Percentiles rank a stretch among this genome's conserved stretches.
phyloP scores from a whole-genome alignment of 106 monocot genomes.

The Agapanthus africanus region DNA sequence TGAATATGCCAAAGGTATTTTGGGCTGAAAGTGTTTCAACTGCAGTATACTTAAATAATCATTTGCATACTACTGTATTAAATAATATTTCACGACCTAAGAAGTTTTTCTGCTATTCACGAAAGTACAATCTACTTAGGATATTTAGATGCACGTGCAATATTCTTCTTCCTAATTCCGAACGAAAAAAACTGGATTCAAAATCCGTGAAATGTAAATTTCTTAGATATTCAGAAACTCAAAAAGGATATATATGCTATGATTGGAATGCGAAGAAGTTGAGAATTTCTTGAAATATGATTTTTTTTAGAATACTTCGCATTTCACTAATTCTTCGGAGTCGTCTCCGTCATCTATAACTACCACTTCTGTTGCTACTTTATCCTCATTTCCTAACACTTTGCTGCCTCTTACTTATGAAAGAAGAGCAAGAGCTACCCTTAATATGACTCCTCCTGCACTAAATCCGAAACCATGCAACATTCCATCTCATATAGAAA shows the following conservation, averaged over 20 bases:
- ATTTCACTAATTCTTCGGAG: no score
- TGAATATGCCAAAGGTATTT: background rate
- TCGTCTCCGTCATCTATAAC: no score
- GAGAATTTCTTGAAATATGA: slow-evolving; percentile 9
- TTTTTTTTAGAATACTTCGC: slow-evolving; percentile 10
- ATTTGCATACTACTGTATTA: background rate
- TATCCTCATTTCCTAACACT: slow-evolving; percentile 14
- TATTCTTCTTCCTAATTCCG: background rate
- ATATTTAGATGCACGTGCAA: slow-evolving; percentile 1
- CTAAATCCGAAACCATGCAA: background rate
- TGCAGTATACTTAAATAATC: slow-evolving; percentile 10
- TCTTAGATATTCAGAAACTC: slow-evolving; percentile 2
- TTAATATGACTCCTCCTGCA: slow-evolving; percentile 3
- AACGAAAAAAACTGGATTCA: slow-evolving; percentile 4
- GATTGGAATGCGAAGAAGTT: background rate
- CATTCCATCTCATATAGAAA: background rate
- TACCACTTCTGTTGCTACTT: background rate
- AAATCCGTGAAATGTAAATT: background rate
- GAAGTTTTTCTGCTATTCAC: background rate
- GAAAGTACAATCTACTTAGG: background rate
- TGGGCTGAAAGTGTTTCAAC: slow-evolving; percentile 12
- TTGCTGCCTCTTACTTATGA: no score
- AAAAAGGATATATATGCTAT: slow-evolving; percentile 3
- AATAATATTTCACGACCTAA: background rate
- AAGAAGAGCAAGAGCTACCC: background rate